Percentiles rank a stretch among this genome's conserved stretches.
Conservation (phyloP, 1,284 basidiomycete species). For the Quambalaria eucalypti region DNA sequence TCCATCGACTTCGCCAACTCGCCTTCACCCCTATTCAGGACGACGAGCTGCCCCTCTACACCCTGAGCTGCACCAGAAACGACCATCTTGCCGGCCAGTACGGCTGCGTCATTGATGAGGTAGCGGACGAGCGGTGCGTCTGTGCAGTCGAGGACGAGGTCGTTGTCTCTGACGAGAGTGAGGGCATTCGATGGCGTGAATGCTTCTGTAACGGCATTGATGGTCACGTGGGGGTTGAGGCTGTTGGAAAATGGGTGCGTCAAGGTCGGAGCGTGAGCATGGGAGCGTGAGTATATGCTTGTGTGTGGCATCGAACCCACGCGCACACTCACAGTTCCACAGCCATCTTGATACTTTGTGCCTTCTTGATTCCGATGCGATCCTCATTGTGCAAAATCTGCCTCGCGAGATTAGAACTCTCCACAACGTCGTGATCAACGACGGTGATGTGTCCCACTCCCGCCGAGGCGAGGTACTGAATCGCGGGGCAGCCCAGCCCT, state of each 20-base stretch:
- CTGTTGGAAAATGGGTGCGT: not conserved
- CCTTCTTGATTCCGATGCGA: slow-evolving; percentile 73
- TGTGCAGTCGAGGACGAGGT: slow-evolving; percentile 85
- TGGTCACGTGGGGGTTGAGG: slow-evolving; percentile 35
- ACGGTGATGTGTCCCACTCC: slow-evolving; percentile 81
- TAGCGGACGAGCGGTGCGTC: slow-evolving; percentile 89
- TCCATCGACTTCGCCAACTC: not conserved
- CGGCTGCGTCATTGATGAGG: slow-evolving; percentile 82
- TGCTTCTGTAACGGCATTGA: slow-evolving; percentile 13
- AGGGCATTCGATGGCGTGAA: slow-evolving; percentile 28
- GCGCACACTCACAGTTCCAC: slow-evolving; percentile 56
- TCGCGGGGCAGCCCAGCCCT: slow-evolving; percentile 86
- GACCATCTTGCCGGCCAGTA: slow-evolving; percentile 64
- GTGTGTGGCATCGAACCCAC: not conserved
- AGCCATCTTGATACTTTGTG: slow-evolving; percentile 46
- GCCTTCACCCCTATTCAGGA: slow-evolving; percentile 19
- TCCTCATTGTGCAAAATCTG: slow-evolving; percentile 80
- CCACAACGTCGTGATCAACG: slow-evolving; percentile 82
- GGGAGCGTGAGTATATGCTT: not conserved
- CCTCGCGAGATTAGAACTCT: slow-evolving; percentile 83
- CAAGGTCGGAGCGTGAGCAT: slow-evolving; percentile 1
- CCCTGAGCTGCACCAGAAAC: slow-evolving; percentile 88
- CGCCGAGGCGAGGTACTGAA: slow-evolving; percentile 84
- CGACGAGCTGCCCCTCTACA: slow-evolving; percentile 72
- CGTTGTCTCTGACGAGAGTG: slow-evolving; percentile 36